Evolutionary conservation across 345 rosid species (phyloP).

Genomic region (Bretschneidera sinensis): DNA sequence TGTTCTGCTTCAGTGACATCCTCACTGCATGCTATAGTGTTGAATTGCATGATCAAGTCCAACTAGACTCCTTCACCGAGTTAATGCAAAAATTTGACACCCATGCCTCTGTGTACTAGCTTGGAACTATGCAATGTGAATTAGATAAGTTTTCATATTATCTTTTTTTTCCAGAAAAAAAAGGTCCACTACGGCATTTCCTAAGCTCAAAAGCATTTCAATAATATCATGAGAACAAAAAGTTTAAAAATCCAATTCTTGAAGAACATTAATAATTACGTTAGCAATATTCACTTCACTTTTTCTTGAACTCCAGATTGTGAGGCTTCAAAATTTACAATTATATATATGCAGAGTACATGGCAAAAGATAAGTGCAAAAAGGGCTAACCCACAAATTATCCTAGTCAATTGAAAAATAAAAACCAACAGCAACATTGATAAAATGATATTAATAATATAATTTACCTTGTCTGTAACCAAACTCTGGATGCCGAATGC

Average conservation of each 20-base stretch:
- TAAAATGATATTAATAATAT: neutral
- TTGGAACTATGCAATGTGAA: neutral
- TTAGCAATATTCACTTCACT: neutral
- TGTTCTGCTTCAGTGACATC: neutral
- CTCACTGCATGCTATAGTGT: neutral
- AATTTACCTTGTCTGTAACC: slow-evolving; percentile 83
- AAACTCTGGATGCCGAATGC: slow-evolving; percentile 80
- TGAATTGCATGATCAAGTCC: neutral
- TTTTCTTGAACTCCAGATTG: neutral
- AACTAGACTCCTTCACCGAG: neutral
- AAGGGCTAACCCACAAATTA: neutral
- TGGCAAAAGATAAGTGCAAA: neutral
- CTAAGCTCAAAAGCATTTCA: neutral
- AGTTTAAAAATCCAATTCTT: neutral
- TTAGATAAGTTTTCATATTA: neutral
- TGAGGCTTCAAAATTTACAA: neutral
- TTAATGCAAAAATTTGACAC: neutral
- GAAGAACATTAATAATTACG: neutral
- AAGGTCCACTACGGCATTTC: neutral
- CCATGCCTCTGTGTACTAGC: neutral
- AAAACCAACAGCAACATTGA: neutral
- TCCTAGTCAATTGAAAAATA: neutral
- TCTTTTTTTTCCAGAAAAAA: too few relatives aligned
- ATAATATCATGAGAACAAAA: neutral
- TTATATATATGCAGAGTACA: neutral